These are phyloP conservation scores for Ophiosphaerella narmari DNA, from an alignment of 2,329 filamentous ascomycete species.

Conservation along the genomic window DNA sequence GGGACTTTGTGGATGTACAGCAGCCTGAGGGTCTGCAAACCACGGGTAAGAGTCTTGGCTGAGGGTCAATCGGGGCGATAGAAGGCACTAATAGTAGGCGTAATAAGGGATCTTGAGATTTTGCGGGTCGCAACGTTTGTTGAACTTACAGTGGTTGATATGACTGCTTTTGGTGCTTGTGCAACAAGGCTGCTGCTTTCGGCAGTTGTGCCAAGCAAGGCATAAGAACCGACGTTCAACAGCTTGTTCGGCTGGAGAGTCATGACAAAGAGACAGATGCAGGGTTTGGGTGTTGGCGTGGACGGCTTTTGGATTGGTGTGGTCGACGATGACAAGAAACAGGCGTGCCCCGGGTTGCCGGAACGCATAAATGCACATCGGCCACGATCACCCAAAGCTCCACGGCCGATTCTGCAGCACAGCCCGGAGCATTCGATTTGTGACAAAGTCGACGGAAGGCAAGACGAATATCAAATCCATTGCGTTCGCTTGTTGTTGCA, in stretches of 20 bases:
- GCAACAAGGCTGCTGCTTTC: background rate
- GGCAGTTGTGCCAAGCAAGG: slow-evolving; percentile 1
- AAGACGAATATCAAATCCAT: slow-evolving; percentile 1
- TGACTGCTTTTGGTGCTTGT: background rate
- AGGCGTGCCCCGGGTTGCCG: slow-evolving; percentile 4
- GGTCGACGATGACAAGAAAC: background rate
- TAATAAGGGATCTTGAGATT: too few species aligned
- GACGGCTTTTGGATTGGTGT: slow-evolving; percentile 2
- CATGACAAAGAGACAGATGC: background rate
- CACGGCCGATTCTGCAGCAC: background rate
- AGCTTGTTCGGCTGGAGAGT: slow-evolving; percentile 11
- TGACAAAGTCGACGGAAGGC: background rate
- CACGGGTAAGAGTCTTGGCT: background rate
- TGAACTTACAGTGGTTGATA: background rate
- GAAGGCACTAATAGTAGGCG: background rate
- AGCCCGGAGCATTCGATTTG: slow-evolving; percentile 1
- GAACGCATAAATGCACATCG: slow-evolving; percentile 16
- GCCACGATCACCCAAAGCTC: background rate
- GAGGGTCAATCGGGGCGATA: background rate
- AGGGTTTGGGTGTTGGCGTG: background rate
- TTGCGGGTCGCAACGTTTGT: background rate
- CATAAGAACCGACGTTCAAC: slow-evolving; percentile 16
- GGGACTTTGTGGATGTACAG: background rate
- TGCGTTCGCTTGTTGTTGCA: background rate
- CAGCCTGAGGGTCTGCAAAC: slow-evolving; percentile 5